phyloP scores from a whole-genome alignment of 2,329 filamentous ascomycete genomes.

The Paraphoma sp. region DNA sequence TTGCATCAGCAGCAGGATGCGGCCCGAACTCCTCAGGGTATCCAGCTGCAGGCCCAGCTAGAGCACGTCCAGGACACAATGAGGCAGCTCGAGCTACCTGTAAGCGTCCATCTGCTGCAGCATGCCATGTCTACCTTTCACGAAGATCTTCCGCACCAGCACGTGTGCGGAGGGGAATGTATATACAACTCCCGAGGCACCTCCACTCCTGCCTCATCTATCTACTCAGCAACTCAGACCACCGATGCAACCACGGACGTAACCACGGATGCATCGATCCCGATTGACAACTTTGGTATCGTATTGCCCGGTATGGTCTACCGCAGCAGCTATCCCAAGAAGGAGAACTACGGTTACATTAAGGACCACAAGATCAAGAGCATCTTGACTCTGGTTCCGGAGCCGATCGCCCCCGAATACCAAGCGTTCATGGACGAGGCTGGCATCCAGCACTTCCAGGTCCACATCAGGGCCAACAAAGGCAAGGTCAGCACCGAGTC shows the following conservation, averaged over 20 bases:
- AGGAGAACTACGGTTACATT: constrained; percentile 74
- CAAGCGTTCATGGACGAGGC: constrained; percentile 68
- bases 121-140: constrained; percentile 39
- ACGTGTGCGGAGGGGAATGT: constrained; percentile 19
- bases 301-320: constrained; percentile 77
- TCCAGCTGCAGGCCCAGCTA: background rate
- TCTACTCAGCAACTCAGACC: constrained; percentile 35
- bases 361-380: constrained; percentile 74
- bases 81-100: constrained; percentile 25
- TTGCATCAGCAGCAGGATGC: too few relatives aligned
- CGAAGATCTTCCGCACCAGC: constrained; percentile 39
- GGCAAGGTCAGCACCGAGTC: constrained; percentile 58
- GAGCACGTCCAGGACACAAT: constrained; percentile 25
- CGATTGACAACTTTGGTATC: constrained; percentile 78
- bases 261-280: constrained; percentile 19
- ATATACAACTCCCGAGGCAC: constrained; percentile 20
- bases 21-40: too few relatives aligned
- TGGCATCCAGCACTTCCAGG: constrained; percentile 74
- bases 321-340: constrained; percentile 79
- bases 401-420: constrained; percentile 57
- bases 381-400: constrained; percentile 69
- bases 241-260: too few relatives aligned
- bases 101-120: constrained; percentile 29
- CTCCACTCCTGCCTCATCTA: constrained; percentile 20
- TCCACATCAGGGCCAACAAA: constrained; percentile 88